phyloP scores from a whole-genome alignment of 768 basidiomycete species.

The Thelephora aurantiotincta region DNA sequence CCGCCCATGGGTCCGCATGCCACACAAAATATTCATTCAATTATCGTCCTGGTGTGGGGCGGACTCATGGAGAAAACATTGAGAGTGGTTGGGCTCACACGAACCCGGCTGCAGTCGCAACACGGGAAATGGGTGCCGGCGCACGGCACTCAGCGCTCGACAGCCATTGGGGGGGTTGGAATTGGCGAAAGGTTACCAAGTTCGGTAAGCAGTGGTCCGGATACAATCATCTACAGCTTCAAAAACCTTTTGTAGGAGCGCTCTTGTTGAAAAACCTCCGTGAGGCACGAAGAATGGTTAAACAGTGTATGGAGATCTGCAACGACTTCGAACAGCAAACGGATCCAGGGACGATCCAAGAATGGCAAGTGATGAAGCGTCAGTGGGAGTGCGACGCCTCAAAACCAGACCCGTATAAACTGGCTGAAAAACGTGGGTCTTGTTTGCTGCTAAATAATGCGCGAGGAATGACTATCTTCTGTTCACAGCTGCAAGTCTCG shows the following conservation, averaged over 20 bases:
- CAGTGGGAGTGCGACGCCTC: slow-evolving; percentile 13
- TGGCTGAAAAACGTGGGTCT: not conserved
- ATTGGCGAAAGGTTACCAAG: slow-evolving; percentile 20
- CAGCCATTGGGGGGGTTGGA: slow-evolving; percentile 20
- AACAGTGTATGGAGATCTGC: not conserved
- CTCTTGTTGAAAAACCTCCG: not conserved
- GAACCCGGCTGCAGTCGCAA: slow-evolving; percentile 19
- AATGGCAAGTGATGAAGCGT: slow-evolving; percentile 11
- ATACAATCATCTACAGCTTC: not conserved
- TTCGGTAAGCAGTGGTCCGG: slow-evolving; percentile 12
- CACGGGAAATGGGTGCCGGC: slow-evolving; percentile 23
- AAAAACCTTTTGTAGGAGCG: not conserved
- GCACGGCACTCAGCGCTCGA: slow-evolving; percentile 21
- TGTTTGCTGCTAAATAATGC: too few species aligned
- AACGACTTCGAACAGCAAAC: not conserved
- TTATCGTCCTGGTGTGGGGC: slow-evolving; percentile 14
- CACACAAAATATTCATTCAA: slow-evolving; percentile 19
- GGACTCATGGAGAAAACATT: slow-evolving; percentile 22
- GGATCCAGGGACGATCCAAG: not conserved
- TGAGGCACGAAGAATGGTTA: not conserved
- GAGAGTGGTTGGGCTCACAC: slow-evolving; percentile 23
- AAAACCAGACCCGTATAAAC: slow-evolving; percentile 10
- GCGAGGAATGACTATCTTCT: too few species aligned
- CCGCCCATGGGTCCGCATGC: slow-evolving; percentile 15
- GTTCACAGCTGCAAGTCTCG: slow-evolving; percentile 5